Base-by-base conservation (phyloP, 2,329 filamentous ascomycete species). In the Lachnellula suecica region DNA sequence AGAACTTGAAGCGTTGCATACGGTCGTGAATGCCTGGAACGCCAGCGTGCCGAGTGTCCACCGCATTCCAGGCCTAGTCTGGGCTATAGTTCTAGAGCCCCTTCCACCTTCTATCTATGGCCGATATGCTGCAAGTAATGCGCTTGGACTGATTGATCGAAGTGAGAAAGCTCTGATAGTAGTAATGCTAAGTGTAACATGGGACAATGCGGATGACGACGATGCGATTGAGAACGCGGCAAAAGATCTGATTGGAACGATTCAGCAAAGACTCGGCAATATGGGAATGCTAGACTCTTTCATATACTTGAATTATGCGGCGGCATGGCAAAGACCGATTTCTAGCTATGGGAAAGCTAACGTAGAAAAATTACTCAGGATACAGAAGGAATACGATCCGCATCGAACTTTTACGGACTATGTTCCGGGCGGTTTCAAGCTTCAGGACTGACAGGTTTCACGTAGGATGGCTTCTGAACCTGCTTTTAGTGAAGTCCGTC, bases 271-370 rank as follows among this genome's bases (percentile, higher is more conserved):
- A 34, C 11, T 34, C 4, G 29, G 29, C 2, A 34, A n/a, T 5
- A 11, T 34, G 29, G 20, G 20, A 13, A 22, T 17, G 15, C 13
- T 25, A 2, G 4, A 42, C 15, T 9, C 6, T 13, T 52, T 35
- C n/a, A 25, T 40, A 13, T 77, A 77, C 59, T 66, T 74, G 25
- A 78, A 79, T 56, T 78, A 79, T 49, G 74, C 74, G 0, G 67
- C 69, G 8, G 60, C 63, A 27, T 66, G 65, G 17, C 75, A 79
- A 53, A 59, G 72, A 27, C 70, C 74, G 2, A 62, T 79, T 22
- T n/a, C 57, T 0, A 63, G 70, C 15, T 79, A 78, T 47, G 74
- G 75, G 0, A 35, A 57, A 2, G 60, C 66, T 2, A 77, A 73
- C 13, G 56, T 72, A 42, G 61, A 59, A 5, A 70, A 61, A 19